These are phyloP conservation scores for Bryoerythrophyllum caledonicum DNA, from an alignment of 225 moss, liverwort and hornwort species.

Conservation along the genomic window DNA sequence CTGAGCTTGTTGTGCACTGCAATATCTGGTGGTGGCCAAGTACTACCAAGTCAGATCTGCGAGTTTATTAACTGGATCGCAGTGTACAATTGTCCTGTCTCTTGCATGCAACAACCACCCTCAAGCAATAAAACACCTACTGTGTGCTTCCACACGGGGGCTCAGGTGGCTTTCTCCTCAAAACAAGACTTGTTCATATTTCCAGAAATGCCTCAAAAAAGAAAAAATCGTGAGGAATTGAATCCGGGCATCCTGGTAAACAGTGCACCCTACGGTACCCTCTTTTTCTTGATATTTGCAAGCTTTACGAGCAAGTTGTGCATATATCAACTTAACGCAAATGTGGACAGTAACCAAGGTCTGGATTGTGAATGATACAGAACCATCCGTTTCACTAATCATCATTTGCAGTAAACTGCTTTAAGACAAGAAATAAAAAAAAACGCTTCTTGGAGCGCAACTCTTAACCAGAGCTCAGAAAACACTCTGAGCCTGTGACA, in stretches of 20 bases:
- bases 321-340: not conserved
- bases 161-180: not conserved
- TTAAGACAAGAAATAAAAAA: not conserved
- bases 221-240: not conserved
- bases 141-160: not conserved
- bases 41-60: conserved; percentile 23
- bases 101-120: conserved; percentile 18
- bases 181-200: not conserved
- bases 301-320: not conserved
- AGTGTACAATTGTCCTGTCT: conserved; percentile 1
- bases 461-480: not conserved
- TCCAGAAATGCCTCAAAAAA: not conserved
- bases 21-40: not conserved
- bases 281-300: too few species aligned
- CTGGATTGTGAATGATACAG: not conserved
- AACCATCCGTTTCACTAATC: not conserved
- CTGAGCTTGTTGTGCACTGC: not conserved
- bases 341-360: not conserved
- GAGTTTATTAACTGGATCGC: conserved; percentile 26
- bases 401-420: not conserved
- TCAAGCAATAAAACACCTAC: not conserved
- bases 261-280: too few species aligned
- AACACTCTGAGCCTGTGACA: not conserved
- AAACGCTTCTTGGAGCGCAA: not conserved
- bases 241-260: not conserved